phyloP scores from a whole-genome alignment of 1,284 basidiomycete species.

The Sporisorium exsertum region DNA sequence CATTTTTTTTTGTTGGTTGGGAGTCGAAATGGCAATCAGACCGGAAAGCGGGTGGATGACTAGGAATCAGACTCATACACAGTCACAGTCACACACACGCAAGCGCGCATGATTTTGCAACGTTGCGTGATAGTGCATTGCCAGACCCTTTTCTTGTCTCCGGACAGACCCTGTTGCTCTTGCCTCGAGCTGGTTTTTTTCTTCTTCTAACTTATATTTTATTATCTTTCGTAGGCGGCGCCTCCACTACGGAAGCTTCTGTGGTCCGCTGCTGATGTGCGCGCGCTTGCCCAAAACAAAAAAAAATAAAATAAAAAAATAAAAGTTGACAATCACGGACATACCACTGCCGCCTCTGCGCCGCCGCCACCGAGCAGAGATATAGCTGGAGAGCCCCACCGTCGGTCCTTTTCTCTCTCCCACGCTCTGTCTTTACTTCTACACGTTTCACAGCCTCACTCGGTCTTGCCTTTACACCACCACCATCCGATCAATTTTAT shows the following conservation, averaged over 20 bases:
- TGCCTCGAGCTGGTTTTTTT: background rate
- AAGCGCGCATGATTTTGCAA: conserved; percentile 12
- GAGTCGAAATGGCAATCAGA: background rate
- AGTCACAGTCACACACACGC: background rate
- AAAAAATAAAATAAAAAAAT: background rate
- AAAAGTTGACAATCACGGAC: background rate
- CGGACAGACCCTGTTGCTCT: background rate
- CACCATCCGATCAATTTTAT: conserved; percentile 8
- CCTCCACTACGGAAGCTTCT: conserved; percentile 1
- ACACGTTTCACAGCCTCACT: conserved; percentile 6
- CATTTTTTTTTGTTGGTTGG: background rate
- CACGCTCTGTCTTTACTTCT: background rate
- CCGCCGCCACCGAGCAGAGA: background rate
- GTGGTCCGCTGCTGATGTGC: background rate
- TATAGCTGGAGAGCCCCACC: background rate
- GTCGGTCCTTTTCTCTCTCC: conserved; percentile 2
- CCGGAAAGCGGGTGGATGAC: conserved; percentile 5
- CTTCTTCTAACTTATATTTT: background rate
- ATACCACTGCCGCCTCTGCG: background rate
- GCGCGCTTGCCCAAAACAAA: background rate
- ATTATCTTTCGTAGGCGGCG: too few relatives aligned
- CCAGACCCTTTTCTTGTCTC: conserved; percentile 7
- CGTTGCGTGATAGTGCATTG: conserved; percentile 15
- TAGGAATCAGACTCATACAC: background rate
- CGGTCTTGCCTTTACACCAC: conserved; percentile 9